phyloP scores from a whole-genome alignment of 2,329 filamentous ascomycete genomes.

The Furcasterigmium sp. region DNA sequence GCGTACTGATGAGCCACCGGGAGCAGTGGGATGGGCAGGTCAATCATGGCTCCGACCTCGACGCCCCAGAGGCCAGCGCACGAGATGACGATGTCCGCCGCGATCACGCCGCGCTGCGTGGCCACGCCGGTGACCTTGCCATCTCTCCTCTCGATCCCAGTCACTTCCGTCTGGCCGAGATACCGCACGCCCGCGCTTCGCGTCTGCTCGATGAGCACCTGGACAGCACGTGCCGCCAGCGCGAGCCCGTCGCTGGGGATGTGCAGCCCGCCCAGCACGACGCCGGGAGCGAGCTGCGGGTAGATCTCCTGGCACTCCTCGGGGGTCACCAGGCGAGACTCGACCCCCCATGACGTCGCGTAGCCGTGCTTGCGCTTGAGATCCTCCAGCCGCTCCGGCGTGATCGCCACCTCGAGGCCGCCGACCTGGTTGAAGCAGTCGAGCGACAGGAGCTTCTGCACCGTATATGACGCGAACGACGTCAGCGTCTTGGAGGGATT shows the following conservation, averaged over 20 bases:
- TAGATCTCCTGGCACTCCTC: conserved; percentile 50
- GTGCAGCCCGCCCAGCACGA: conserved; percentile 53
- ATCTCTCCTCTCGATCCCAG: conserved; percentile 43
- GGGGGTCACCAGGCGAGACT: conserved; percentile 42
- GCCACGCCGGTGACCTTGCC: conserved; percentile 51
- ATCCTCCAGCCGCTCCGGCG: conserved; percentile 51
- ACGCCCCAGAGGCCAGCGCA: conserved; percentile 65
- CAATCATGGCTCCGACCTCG: conserved; percentile 58
- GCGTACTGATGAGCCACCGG: conserved; percentile 60
- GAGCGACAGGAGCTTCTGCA: conserved; percentile 53
- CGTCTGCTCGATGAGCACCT: conserved; percentile 55
- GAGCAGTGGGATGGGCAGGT: conserved; percentile 49
- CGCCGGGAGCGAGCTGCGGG: conserved; percentile 45
- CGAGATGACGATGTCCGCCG: conserved; percentile 56
- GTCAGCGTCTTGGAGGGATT: conserved; percentile 54
- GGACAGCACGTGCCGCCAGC: conserved; percentile 54
- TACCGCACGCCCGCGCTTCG: conserved; percentile 53
- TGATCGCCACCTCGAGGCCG: conserved; percentile 58
- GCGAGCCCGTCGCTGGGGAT: conserved; percentile 58
- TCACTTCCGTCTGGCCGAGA: conserved; percentile 50
- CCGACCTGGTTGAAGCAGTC: conserved; percentile 60
- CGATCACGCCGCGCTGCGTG: conserved; percentile 40
- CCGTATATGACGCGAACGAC: conserved; percentile 54
- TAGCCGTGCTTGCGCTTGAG: conserved; percentile 59
- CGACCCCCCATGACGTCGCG: conserved; percentile 56